Conservation (phyloP, 805 yeast species). For the Geotrichum ghanense region DNA sequence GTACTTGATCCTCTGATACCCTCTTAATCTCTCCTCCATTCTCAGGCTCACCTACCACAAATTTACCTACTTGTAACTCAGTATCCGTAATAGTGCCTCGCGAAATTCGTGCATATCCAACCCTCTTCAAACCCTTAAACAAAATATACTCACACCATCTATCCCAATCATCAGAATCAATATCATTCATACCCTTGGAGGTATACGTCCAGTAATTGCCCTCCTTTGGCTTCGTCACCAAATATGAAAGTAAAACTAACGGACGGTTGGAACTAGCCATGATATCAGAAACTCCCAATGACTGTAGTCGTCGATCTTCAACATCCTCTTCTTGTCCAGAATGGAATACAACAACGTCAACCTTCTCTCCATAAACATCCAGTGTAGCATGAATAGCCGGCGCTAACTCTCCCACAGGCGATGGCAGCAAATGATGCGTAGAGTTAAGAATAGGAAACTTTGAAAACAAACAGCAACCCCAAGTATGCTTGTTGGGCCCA, state of each 20-base stretch:
- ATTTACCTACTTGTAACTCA: constrained; percentile 91
- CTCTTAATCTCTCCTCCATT: constrained; percentile 42
- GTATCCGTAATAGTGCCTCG: constrained; percentile 94
- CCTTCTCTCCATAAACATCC: constrained; percentile 74
- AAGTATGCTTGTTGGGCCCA: constrained; percentile 94
- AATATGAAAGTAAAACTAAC: constrained; percentile 74
- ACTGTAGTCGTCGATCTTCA: constrained; percentile 84
- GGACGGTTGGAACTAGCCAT: constrained; percentile 79
- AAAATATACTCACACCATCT: constrained; percentile 97
- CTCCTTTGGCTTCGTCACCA: constrained; percentile 76
- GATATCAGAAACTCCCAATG: constrained; percentile 58
- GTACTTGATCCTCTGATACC: constrained; percentile 44
- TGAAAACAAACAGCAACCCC: constrained; percentile 92
- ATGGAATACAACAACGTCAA: constrained; percentile 95
- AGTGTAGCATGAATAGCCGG: constrained; percentile 97
- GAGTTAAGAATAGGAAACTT: constrained; percentile 90
- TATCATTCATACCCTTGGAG: constrained; percentile 84
- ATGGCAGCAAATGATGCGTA: constrained; percentile 83
- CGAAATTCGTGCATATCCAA: constrained; percentile 88
- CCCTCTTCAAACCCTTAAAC: constrained; percentile 74
- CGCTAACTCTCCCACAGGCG: constrained; percentile 96
- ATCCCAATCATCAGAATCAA: constrained; percentile 89
- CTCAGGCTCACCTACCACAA: constrained; percentile 41
- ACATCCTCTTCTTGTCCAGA: constrained; percentile 97
- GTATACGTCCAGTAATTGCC: constrained; percentile 93